Base-by-base conservation (phyloP, 345 rosid genomes). In the Xanthoceras sorbifolium region DNA sequence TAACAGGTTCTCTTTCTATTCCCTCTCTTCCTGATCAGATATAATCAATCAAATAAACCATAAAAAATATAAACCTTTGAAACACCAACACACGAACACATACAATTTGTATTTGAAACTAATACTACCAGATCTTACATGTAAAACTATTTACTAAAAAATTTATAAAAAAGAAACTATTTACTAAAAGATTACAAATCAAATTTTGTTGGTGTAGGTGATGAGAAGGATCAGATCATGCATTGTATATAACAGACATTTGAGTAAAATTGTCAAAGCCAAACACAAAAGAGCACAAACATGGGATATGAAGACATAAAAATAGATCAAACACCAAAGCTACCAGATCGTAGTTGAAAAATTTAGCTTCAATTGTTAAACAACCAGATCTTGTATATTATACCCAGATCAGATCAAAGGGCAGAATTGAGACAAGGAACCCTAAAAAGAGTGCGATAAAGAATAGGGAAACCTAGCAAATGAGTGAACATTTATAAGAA, bases 151-250 rank as follows among this genome's bases (percentile, higher is more conserved):
- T 23, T 0, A n/a, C 74, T 40, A n/a, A 54, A 54, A 70, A 31
- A 70, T 54, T 38, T n/a, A n/a, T n/a, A n/a, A n/a, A n/a, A n/a
- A n/a, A n/a, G n/a, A 70, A 70, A 52, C 28, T 34, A 10, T 22
- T 23, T 0, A n/a, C 74, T 40, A n/a, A 54, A 54, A 70, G 50
- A 70, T 54, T 38, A 70, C 23, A 69, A 65, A 22, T 40, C 26
- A 25, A 22, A 17, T 25, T 67, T 6, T 67, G 52, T 40, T 38
- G 29, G 7, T 22, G n/a, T 29, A 9, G 71, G 54, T 9, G 26
- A 14, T 40, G 15, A 42, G 31, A 67, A 23, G 15, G 7, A 67
- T n/a, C 29, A 38, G 52, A 0, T 65, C 28, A 67, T 23, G 62
- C 29, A 6, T 9, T 11, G 1, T 11, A 70, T 7, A 25, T 34